Base-by-base conservation (phyloP, 139 green algal species). In the Pedinophyceae sp. region DNA sequence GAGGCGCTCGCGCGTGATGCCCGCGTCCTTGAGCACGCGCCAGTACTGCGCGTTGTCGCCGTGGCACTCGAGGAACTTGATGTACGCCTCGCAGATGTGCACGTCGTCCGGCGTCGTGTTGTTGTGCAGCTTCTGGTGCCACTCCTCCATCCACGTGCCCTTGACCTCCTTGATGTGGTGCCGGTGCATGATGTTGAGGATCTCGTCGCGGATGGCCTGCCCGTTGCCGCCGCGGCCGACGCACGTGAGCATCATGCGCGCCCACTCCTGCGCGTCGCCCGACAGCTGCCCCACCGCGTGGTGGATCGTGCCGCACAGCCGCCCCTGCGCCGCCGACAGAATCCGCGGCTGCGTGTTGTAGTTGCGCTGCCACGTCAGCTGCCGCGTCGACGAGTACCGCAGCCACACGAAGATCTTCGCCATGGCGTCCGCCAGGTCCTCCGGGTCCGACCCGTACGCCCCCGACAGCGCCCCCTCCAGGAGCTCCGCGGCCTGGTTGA, bases 351-450 rank as follows among this genome's bases (percentile, higher is more conserved):
- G 93, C 30, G 94, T 95, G 80, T 98, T 98, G 80, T 98, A 98
- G 79, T 98, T 97, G 56, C 88, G 73, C 84, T 98, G 94, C 89
- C 89, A 98, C 13, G 88, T 95, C 26, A 98, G 82, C 70, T 97
- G 84, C 54, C 91, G 80, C 5, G 76, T 86, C 30, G 80, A 52
- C 46, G 66, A 82, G 80, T 93, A 98, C 26, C 91, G 74, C 71
- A 97, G 80, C 88, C 88, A 96, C 30, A 93, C 74, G 65, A 86
- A 95, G 53, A 97, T 71, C 58, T 65, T 64, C 1, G 72, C 67
- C 63, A 86, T 67, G 27, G 74, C 73, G 46, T 73, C 40, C 6
- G 79, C 62, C 10, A 70, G 39, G 30, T 81, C 69, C 45, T 76
- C 57, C 39, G 79, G 22, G 18, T 68, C 60, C 22, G 56, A 56